Conservation (phyloP, 192 early-diverging fungal species). For the Coemansia sp. region DNA sequence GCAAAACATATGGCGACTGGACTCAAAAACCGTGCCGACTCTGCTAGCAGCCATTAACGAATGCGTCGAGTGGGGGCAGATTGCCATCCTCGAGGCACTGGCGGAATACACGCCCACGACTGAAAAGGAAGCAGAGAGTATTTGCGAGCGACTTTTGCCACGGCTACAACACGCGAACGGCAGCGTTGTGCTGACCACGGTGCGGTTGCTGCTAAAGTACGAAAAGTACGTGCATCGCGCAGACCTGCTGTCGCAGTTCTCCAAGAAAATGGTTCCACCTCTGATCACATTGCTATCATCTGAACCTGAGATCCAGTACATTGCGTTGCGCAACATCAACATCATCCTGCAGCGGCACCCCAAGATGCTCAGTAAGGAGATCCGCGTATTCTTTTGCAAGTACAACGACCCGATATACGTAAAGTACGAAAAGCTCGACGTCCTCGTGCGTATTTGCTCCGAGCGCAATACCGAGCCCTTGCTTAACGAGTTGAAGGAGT, state of each 20-base stretch:
- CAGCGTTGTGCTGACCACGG: conserved; percentile 91
- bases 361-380: conserved; percentile 88
- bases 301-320: conserved; percentile 95
- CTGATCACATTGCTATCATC: conserved; percentile 90
- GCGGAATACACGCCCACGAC: conserved; percentile 77
- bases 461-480: conserved; percentile 91
- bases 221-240: conserved; percentile 67
- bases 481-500: conserved; percentile 94
- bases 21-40: conserved; percentile 71
- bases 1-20: conserved; percentile 79
- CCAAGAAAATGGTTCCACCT: conserved; percentile 94
- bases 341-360: conserved; percentile 90
- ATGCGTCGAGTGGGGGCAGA: conserved; percentile 99
- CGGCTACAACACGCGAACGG: conserved; percentile 96
- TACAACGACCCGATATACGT: conserved; percentile 99
- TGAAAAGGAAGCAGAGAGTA: conserved; percentile 81
- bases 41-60: conserved; percentile 95
- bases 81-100: conserved; percentile 88
- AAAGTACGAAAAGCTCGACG: conserved; percentile 94
- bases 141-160: conserved; percentile 91
- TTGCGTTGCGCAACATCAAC: conserved; percentile 96
- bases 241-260: conserved; percentile 71
- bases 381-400: conserved; percentile 97
- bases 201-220: conserved; percentile 66
- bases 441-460: conserved; percentile 88